A percentile compares a stretch with the other conserved stretches of the same genome.
Conservation (phyloP, 805 yeast species). For the Kodamaea neixiangensis region DNA sequence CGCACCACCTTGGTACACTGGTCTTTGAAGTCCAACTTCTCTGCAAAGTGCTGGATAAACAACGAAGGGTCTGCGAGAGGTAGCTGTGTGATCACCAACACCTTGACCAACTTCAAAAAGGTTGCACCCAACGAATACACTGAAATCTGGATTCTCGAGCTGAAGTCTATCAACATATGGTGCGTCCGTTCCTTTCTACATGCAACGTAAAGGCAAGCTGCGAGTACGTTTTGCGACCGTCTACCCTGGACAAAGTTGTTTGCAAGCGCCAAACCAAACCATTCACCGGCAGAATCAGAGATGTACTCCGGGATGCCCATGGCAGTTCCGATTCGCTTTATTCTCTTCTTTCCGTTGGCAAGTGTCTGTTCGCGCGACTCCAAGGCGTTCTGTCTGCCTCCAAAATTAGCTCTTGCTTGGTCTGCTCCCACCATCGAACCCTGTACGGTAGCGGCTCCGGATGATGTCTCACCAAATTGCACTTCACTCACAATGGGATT, state of each 20-base stretch:
- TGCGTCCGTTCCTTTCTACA: conserved; percentile 90
- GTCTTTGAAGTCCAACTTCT: conserved; percentile 77
- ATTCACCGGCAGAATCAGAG: conserved; percentile 81
- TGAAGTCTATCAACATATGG: conserved; percentile 95
- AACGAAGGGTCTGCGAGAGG: conserved; percentile 95
- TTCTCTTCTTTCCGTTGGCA: conserved; percentile 76
- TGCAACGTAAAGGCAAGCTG: conserved; percentile 92
- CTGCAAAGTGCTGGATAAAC: conserved; percentile 92
- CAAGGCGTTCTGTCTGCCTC: conserved; percentile 69
- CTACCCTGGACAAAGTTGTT: conserved; percentile 97
- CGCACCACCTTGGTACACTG: conserved; percentile 71
- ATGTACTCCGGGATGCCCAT: conserved; percentile 81
- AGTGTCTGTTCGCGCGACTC: conserved; percentile 90
- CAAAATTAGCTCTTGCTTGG: conserved; percentile 69
- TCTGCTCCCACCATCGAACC: conserved; percentile 92
- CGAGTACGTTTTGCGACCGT: conserved; percentile 90
- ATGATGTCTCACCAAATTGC: conserved; percentile 85
- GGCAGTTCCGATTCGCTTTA: conserved; percentile 77
- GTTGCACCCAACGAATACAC: conserved; percentile 97
- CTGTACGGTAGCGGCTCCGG: conserved; percentile 94
- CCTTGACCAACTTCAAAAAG: conserved; percentile 87
- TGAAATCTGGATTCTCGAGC: conserved; percentile 83
- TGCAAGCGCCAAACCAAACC: conserved; percentile 85
- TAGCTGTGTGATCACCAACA: conserved; percentile 69
- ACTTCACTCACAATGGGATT: conserved; percentile 95